Evolutionary conservation across 163 green algal species (phyloP), one percentile per base, ranked within the genome.

Genomic region (Volvox carteri): DNA sequence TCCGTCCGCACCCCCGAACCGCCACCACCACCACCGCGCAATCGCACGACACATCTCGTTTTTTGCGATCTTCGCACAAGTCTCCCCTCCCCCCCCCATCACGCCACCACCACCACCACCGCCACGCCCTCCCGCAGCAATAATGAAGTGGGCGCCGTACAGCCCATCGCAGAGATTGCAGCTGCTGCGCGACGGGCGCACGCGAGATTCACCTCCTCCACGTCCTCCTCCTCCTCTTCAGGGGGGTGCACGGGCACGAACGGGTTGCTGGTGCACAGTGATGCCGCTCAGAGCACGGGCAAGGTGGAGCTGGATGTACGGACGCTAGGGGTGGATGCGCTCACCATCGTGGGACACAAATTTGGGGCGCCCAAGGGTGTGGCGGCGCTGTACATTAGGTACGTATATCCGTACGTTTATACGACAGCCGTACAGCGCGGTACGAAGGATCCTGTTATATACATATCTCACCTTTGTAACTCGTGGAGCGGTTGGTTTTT

Each of bases 331-430:
- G 95, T 98, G 28, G 96, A 99, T 79, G 68, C 97, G 86, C 78
- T 97, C 25, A 98, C 97, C 0, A 70, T 99, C 19, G 96, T 98
- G 33, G 96, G 96, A 0, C 97, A 99, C 92, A 99, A 99, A 91
- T 97, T 98, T 91, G 96, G 97, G 0, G 97, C 95, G 9, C 95
- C 96, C 42, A 99, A 99, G 91, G 96, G 96, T 4, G 92, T 98
- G 37, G 97, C 93, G 41, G 95, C 95, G 58, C 92, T 99, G 56
- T 97, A 95, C 84, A 85, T 98, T 67, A 88, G 81, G 81, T 88
- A 70, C 65, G 54, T 65, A 65, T 2, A 11, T 25, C n/a, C n/a
- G n/a, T n/a, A n/a, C n/a, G n/a, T n/a, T n/a, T n/a, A n/a, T n/a
- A n/a, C n/a, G n/a, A n/a, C n/a, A n/a, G n/a, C n/a, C n/a, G n/a